Evolutionary conservation across 495 filamentous ascomycete genomes (phyloP).

Genomic region (Penicillium mononematosum): DNA sequence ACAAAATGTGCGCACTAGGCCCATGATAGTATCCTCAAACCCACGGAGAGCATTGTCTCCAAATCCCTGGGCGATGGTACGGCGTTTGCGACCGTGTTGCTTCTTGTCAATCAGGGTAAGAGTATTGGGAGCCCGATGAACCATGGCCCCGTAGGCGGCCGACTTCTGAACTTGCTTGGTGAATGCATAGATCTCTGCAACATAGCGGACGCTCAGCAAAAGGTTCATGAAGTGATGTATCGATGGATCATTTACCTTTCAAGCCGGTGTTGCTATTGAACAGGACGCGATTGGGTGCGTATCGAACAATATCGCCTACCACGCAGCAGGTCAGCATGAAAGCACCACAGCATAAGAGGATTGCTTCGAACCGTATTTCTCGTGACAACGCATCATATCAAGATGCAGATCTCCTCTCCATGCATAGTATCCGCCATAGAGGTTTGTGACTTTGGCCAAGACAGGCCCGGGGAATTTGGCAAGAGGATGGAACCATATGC

Average conservation of each 20-base stretch:
- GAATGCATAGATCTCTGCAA: constrained; percentile 33
- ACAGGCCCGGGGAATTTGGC: constrained; percentile 34
- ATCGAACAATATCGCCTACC: constrained; percentile 15
- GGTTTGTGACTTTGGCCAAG: constrained; percentile 42
- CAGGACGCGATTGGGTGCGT: constrained; percentile 13
- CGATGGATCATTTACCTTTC: constrained; percentile 5
- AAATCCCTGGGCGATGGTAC: constrained; percentile 39
- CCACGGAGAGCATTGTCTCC: constrained; percentile 33
- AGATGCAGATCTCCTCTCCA: constrained; percentile 47
- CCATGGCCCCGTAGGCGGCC: constrained; percentile 33
- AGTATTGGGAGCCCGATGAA: constrained; percentile 36
- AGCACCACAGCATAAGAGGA: too few species aligned
- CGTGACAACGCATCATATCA: constrained; percentile 55
- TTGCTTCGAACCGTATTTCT: constrained; percentile 49
- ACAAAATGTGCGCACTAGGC: background rate
- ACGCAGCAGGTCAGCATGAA: constrained; percentile 5
- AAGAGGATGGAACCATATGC: constrained; percentile 24
- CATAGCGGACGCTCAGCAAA: too few species aligned
- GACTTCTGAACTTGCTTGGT: constrained; percentile 35
- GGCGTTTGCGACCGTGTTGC: constrained; percentile 37
- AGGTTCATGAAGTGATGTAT: too few species aligned
- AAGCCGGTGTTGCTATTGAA: constrained; percentile 11
- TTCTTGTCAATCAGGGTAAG: constrained; percentile 38
- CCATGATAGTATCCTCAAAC: constrained; percentile 19
- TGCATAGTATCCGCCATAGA: constrained; percentile 56